Conservation (phyloP, 2,329 filamentous ascomycete species). For the Beauveria sp. region DNA sequence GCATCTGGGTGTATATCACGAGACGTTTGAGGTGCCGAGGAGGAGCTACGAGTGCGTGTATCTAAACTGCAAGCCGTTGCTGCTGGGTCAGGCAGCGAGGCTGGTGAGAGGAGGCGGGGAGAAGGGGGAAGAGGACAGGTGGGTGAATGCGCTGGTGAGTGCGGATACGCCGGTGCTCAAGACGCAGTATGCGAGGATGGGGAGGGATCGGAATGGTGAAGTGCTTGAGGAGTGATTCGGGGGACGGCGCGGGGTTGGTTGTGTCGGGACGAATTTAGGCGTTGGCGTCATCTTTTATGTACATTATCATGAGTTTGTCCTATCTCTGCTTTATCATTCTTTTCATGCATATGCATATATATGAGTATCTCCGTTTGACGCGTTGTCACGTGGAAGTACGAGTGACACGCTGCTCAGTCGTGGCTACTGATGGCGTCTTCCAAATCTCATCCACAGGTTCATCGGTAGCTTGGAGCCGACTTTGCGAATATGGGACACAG, state of each 20-base stretch:
- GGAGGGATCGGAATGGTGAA: not conserved
- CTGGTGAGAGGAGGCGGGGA: slow-evolving; percentile 13
- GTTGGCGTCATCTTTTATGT: too few relatives aligned
- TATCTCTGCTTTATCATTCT: too few relatives aligned
- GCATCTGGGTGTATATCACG: slow-evolving; percentile 46
- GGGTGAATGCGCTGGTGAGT: slow-evolving; percentile 28
- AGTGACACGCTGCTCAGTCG: not conserved
- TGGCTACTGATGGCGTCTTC: not conserved
- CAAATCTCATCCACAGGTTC: not conserved
- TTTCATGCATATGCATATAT: too few relatives aligned
- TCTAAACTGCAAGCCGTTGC: slow-evolving; percentile 31
- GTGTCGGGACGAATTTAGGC: not conserved
- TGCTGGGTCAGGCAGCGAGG: slow-evolving; percentile 26
- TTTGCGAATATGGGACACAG: not conserved
- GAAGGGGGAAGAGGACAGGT: slow-evolving; percentile 19
- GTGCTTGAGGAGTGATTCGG: not conserved
- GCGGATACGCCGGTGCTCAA: slow-evolving; percentile 24
- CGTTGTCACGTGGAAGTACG: too few relatives aligned
- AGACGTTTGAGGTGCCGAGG: slow-evolving; percentile 39
- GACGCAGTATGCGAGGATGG: slow-evolving; percentile 25
- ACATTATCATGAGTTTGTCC: too few relatives aligned
- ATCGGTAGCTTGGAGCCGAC: not conserved
- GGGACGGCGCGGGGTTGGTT: not conserved
- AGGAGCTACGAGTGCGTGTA: slow-evolving; percentile 46
- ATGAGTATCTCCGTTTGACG: too few relatives aligned